A percentile compares a stretch with the other conserved stretches of the same genome.
These are phyloP conservation scores for Oxytropis ochrocephala DNA, from an alignment of 306 rosid species.

Conservation along the genomic window DNA sequence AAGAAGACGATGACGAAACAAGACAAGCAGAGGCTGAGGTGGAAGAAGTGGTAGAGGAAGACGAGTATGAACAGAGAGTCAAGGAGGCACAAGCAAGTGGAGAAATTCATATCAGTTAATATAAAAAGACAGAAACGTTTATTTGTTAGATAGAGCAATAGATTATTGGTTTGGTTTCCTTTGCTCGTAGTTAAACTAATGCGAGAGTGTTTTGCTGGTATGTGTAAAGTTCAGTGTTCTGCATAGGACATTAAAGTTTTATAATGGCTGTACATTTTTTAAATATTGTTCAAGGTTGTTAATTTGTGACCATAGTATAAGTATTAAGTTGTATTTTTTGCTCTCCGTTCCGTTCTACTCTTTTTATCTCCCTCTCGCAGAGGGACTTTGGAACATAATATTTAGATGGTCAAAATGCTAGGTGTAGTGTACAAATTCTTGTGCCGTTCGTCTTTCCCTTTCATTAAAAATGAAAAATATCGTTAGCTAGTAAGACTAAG, in stretches of 20 bases:
- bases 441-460: not conserved
- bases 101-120: conserved; percentile 41
- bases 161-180: conserved; percentile 43
- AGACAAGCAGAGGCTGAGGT: conserved; percentile 26
- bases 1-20: conserved; percentile 51
- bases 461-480: no score
- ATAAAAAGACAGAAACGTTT: not conserved
- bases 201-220: conserved; percentile 24
- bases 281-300: conserved; percentile 22
- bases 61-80: conserved; percentile 68
- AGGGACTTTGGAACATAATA: no score
- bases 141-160: conserved; percentile 21
- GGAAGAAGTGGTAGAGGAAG: conserved; percentile 50
- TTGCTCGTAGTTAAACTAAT: conserved; percentile 26
- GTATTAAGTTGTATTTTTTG: conserved; percentile 20
- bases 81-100: conserved; percentile 76
- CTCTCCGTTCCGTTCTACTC: not conserved
- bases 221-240: conserved; percentile 38
- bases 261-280: conserved; percentile 35
- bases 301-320: conserved; percentile 9
- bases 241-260: conserved; percentile 26
- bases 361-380: not conserved
- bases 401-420: not conserved
- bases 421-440: not conserved
- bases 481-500: no score